Conservation (phyloP, 345 rosid species). For the Populus deltoides region DNA sequence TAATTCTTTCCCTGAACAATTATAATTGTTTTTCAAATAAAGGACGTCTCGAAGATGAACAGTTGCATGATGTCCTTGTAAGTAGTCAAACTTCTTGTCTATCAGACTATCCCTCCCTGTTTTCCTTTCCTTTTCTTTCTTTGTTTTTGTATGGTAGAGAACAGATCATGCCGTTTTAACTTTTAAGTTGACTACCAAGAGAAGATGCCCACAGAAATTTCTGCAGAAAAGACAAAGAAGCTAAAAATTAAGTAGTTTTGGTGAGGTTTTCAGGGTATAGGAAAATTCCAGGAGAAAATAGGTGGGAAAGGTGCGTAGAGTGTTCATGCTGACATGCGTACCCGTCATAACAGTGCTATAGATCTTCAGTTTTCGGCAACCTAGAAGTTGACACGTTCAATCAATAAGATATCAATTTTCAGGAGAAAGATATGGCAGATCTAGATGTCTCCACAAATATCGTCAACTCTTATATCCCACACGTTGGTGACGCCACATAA, state of each 20-base stretch:
- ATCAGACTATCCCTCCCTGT: too few relatives aligned
- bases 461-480: constrained; percentile 23
- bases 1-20: too few relatives aligned
- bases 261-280: too few relatives aligned
- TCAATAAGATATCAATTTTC: not conserved
- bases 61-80: too few relatives aligned
- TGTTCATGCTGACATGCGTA: not conserved
- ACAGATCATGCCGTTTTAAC: not conserved
- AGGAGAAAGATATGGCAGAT: not conserved
- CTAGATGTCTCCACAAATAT: not conserved
- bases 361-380: not conserved
- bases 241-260: not conserved
- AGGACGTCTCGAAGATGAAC: not conserved
- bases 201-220: too few relatives aligned
- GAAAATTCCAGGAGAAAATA: too few relatives aligned
- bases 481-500: constrained; percentile 1
- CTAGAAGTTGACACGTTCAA: not conserved
- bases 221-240: not conserved
- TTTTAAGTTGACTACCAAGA: not conserved
- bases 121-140: too few relatives aligned
- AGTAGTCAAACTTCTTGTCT: too few relatives aligned
- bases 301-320: not conserved
- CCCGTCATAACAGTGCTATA: not conserved
- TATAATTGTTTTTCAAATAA: too few relatives aligned
- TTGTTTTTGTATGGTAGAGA: not conserved